Base-by-base conservation (phyloP, 2,329 filamentous ascomycete species). In the Amesomyces nigricolor region DNA sequence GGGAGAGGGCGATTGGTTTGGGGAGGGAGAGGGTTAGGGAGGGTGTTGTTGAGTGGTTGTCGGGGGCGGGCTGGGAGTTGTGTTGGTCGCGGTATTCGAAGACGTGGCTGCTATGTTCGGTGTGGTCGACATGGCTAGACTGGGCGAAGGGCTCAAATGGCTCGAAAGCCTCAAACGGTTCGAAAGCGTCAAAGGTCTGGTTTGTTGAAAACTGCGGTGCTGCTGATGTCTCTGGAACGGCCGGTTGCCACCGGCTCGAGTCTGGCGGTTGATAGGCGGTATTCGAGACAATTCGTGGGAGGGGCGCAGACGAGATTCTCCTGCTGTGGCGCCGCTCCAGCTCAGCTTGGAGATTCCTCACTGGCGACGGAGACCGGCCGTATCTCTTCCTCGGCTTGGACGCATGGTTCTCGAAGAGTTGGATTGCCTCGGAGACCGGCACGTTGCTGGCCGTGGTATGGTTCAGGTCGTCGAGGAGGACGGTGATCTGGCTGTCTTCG, bases 381-480 rank as follows among this genome's bases (percentile, higher is more conserved):
- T 48, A 55, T 40, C 19, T 53, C 45, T 59, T 56, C 29, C 42
- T 61, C 13, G 57, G 47, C 22, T 58, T 63, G 32, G 49, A 40
- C 7, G 55, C 40, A 48, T 58, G 53, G 8, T 57, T 53, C 38
- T 65, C 63, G 19, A 65, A 65, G 8, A 65, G 53, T 10, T 60
- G 57, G 52, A 64, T 64, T 19, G 63, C 63, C 32, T 63, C 48
- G 8, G 61, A 57, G 3, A 65, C 63, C 9, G 63, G 61, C 7
- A 65, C 62, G 47, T 65, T 64, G 62, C 63, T 65, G 16, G 61
- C 42, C 5, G 63, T 63, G 26, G 63, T 65, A 53, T 64, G 62
- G 58, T 65, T 65, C 19, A 65, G 43, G 38, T 65, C 63, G 52
- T 65, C 63, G n/a, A 65, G 52, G n/a, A 65, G 61, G 22, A 62